Evolutionary conservation across 306 rosid species (phyloP).

Genomic region (Abrus precatorius): DNA sequence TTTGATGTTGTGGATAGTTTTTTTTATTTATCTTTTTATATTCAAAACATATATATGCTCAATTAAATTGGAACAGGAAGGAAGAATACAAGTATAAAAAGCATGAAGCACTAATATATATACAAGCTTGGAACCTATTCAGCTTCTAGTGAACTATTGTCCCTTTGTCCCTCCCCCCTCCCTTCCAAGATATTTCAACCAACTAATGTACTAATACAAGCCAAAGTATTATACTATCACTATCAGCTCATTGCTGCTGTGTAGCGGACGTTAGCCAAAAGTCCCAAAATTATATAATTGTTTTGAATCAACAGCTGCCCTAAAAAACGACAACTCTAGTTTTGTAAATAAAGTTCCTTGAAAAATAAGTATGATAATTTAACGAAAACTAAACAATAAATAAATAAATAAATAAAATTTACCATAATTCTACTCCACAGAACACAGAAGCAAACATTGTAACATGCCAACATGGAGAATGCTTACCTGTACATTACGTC

Average conservation of each 20-base stretch:
- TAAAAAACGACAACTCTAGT: neutral
- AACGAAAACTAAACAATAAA: too few species aligned
- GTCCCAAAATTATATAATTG: neutral
- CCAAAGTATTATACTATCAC: neutral
- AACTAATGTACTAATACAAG: constrained; percentile 7
- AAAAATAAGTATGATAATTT: neutral
- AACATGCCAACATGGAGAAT: constrained; percentile 17
- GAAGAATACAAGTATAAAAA: too few species aligned
- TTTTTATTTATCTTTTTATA: too few species aligned
- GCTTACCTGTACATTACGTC: constrained; percentile 91
- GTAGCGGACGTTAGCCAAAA: neutral
- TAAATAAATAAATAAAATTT: neutral
- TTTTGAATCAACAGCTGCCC: neutral
- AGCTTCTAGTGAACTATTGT: too few species aligned
- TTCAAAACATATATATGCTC: too few species aligned
- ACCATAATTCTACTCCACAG: neutral
- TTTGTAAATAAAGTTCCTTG: neutral
- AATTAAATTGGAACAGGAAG: too few species aligned
- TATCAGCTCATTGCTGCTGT: constrained; percentile 2
- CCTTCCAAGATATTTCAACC: neutral
- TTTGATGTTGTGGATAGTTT: too few species aligned
- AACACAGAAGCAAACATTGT: neutral
- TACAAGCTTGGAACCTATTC: too few species aligned
- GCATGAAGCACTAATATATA: too few species aligned
- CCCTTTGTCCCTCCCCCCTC: neutral